Conservation (phyloP, 345 rosid genomes). For the Salix exigua region DNA sequence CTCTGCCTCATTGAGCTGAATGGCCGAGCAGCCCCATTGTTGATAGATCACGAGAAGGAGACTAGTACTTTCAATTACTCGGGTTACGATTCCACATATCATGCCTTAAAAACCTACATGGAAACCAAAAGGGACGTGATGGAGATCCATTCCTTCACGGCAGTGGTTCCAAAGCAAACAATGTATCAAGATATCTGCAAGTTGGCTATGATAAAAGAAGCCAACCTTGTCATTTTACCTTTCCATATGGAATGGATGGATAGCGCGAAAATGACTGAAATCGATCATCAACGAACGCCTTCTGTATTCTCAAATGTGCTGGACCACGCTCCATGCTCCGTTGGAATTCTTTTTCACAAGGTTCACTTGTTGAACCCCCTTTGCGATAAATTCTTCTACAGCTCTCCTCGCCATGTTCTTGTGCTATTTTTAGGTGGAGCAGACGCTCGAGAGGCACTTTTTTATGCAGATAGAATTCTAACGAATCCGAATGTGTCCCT, state of each 20-base stretch:
- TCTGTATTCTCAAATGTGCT: constrained; percentile 41
- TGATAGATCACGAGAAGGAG: constrained; percentile 40
- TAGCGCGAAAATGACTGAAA: neutral
- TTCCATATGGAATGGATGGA: constrained; percentile 34
- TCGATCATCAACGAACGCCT: constrained; percentile 9
- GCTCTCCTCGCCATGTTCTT: constrained; percentile 15
- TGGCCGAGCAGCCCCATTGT: constrained; percentile 52
- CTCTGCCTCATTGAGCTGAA: constrained; percentile 51
- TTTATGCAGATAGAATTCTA: constrained; percentile 50
- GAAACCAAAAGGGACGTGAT: constrained; percentile 29
- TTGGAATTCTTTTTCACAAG: constrained; percentile 56
- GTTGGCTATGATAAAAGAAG: constrained; percentile 48
- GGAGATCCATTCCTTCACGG: constrained; percentile 39
- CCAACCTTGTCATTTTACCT: constrained; percentile 57
- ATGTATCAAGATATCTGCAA: constrained; percentile 77
- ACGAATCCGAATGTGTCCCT: constrained; percentile 42
- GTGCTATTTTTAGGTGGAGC: constrained; percentile 73
- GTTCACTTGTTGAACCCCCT: constrained; percentile 27
- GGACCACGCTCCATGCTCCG: constrained; percentile 69
- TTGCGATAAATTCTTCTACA: neutral
- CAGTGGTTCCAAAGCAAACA: constrained; percentile 45
- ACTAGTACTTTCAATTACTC: neutral
- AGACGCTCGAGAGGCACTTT: constrained; percentile 67
- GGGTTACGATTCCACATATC: constrained; percentile 26
- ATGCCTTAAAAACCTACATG: constrained; percentile 42